Evolutionary conservation across 768 basidiomycete genomes (phyloP).

Genomic region (Candolleomyces aberdarensis): DNA sequence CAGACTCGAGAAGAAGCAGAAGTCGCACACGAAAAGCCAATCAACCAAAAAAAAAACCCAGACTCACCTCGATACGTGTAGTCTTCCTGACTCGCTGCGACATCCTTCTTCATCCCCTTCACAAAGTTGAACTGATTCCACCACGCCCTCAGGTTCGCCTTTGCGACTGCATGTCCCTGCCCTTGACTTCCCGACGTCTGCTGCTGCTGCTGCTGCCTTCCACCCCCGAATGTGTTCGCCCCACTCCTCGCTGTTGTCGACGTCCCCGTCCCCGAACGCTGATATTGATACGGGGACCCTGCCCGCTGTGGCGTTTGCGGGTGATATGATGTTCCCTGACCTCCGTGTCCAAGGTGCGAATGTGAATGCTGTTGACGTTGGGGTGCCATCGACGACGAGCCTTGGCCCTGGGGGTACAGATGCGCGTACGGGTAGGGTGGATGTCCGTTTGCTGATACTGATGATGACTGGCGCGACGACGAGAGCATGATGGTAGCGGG

Average conservation of each 20-base stretch:
- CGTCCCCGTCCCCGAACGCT: background rate
- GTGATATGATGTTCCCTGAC: background rate
- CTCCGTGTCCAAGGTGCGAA: conserved; percentile 7
- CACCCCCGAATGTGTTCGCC: background rate
- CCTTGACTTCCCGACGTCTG: background rate
- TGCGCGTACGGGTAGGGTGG: conserved; percentile 8
- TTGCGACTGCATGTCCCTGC: conserved; percentile 34
- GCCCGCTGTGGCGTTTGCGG: background rate
- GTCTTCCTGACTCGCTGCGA: background rate
- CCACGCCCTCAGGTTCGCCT: conserved; percentile 73
- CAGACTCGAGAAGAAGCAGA: background rate
- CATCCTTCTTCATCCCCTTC: conserved; percentile 58
- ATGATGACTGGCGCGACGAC: background rate
- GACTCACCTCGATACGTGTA: conserved; percentile 29
- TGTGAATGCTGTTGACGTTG: background rate
- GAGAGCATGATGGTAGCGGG: background rate
- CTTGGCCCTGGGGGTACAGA: conserved; percentile 4
- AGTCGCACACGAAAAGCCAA: background rate
- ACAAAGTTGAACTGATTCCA: conserved; percentile 73
- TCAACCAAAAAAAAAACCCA: background rate
- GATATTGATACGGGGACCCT: background rate
- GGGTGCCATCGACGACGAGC: background rate
- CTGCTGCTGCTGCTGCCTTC: background rate
- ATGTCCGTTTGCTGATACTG: background rate
- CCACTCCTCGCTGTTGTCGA: background rate